Percentiles rank a stretch among this genome's conserved stretches.
Evolutionary conservation across 495 filamentous ascomycete species (phyloP).

Genomic region (Parathielavia appendiculata): DNA sequence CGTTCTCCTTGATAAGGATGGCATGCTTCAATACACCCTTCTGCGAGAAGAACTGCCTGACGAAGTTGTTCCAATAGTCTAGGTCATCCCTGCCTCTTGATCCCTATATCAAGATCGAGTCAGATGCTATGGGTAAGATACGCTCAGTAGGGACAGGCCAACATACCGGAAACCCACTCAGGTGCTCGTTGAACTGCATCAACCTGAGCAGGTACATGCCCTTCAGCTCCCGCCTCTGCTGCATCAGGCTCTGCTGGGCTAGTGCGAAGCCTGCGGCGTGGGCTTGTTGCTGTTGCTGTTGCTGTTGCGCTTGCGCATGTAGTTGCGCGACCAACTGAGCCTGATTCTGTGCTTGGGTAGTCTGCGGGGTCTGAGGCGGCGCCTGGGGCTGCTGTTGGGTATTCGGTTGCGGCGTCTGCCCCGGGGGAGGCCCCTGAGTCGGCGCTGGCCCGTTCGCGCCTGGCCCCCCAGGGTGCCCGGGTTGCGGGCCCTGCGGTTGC

Average conservation of each 20-base stretch:
- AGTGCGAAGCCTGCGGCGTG: slow-evolving; percentile 24
- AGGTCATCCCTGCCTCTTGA: slow-evolving; percentile 57
- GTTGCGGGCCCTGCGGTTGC: slow-evolving; percentile 40
- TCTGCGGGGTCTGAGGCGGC: slow-evolving; percentile 41
- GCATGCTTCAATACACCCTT: slow-evolving; percentile 63
- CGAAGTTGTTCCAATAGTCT: slow-evolving; percentile 67
- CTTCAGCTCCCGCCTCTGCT: slow-evolving; percentile 52
- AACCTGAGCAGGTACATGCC: slow-evolving; percentile 58
- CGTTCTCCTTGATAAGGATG: slow-evolving; percentile 42
- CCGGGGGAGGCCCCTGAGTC: slow-evolving; percentile 27
- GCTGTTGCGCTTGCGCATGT: not conserved
- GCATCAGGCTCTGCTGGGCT: slow-evolving; percentile 24
- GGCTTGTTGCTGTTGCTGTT: slow-evolving; percentile 9
- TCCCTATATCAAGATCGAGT: slow-evolving; percentile 37
- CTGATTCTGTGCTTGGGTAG: slow-evolving; percentile 55
- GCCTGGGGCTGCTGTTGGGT: slow-evolving; percentile 38
- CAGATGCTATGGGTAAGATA: slow-evolving; percentile 4
- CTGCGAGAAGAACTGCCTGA: slow-evolving; percentile 68
- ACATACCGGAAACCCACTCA: slow-evolving; percentile 61
- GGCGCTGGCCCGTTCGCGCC: slow-evolving; percentile 29
- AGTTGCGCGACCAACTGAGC: slow-evolving; percentile 32
- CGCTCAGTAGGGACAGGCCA: not conserved
- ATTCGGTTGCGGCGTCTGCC: slow-evolving; percentile 36
- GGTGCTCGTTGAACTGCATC: slow-evolving; percentile 62
- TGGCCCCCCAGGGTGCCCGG: slow-evolving; percentile 33